Evolutionary conservation across 805 yeast species (phyloP).

Genomic region (Yarrowia alimentaria): DNA sequence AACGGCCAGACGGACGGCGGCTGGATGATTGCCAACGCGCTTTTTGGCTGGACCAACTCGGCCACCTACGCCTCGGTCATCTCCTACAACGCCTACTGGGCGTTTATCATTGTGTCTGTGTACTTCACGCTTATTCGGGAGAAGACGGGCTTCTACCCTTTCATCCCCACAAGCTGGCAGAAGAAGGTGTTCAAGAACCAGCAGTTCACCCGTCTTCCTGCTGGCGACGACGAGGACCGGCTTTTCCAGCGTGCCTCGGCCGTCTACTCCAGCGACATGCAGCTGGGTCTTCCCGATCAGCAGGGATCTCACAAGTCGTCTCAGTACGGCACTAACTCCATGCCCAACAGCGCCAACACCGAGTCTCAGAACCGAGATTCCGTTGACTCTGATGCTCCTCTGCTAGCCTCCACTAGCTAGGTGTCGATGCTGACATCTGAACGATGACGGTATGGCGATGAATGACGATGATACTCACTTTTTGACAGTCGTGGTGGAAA

Average conservation of each 20-base stretch:
- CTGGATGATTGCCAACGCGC: constrained; percentile 95
- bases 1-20: constrained; percentile 89
- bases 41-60: constrained; percentile 96
- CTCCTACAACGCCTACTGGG: constrained; percentile 88
- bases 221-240: constrained; percentile 23
- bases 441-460: too few species aligned
- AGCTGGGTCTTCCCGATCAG: too few species aligned
- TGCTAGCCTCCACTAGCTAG: constrained; percentile 5
- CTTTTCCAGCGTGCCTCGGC: constrained; percentile 27
- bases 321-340: constrained; percentile 17
- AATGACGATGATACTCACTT: too few species aligned
- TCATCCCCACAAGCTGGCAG: constrained; percentile 29
- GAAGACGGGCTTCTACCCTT: constrained; percentile 51
- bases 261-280: constrained; percentile 8
- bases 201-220: constrained; percentile 14
- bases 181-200: too few species aligned
- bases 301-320: constrained; percentile 8
- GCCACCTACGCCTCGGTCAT: constrained; percentile 92
- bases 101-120: constrained; percentile 56
- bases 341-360: constrained; percentile 12
- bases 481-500: too few species aligned
- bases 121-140: constrained; percentile 75
- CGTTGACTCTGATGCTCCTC: constrained; percentile 15
- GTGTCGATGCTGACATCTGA: too few species aligned
- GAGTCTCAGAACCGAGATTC: constrained; percentile 10